phyloP scores from a whole-genome alignment of 2,329 filamentous ascomycete species.

The Colletotrichum ledebouriae region DNA sequence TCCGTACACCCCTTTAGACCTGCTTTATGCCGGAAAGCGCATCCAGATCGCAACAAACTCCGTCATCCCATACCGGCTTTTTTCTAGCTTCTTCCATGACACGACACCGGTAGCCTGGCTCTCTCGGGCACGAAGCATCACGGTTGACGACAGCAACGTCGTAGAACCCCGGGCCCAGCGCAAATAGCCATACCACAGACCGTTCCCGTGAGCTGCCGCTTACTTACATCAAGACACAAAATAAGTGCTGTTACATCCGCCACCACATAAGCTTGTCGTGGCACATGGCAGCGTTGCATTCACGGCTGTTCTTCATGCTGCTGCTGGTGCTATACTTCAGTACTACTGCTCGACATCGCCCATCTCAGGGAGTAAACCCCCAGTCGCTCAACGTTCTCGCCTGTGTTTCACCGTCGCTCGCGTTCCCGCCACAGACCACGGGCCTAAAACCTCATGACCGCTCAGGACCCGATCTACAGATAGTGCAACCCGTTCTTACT shows the following conservation, averaged over 20 bases:
- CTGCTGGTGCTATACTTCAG: too few species aligned
- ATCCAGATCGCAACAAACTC: background rate
- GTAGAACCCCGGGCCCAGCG: conserved; percentile 10
- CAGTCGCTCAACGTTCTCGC: background rate
- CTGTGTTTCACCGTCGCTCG: conserved; percentile 11
- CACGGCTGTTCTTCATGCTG: background rate
- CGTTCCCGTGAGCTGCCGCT: too few species aligned
- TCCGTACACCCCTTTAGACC: too few species aligned
- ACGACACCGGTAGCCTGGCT: conserved; percentile 29
- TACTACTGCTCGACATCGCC: conserved; percentile 1
- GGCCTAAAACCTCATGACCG: background rate
- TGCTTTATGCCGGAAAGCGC: background rate
- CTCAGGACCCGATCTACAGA: background rate
- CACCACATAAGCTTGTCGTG: conserved; percentile 23
- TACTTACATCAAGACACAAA: too few species aligned
- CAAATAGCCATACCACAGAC: background rate
- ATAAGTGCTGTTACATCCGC: conserved; percentile 21
- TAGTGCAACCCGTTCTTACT: background rate
- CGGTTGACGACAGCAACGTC: conserved; percentile 18
- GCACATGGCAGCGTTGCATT: conserved; percentile 34
- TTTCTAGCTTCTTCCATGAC: conserved; percentile 20
- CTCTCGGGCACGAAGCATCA: conserved; percentile 18
- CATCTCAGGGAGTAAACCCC: background rate
- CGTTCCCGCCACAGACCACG: background rate
- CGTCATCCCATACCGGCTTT: conserved; percentile 14